phyloP scores from a whole-genome alignment of 331 rosid genomes.

The Telfairia occidentalis region DNA sequence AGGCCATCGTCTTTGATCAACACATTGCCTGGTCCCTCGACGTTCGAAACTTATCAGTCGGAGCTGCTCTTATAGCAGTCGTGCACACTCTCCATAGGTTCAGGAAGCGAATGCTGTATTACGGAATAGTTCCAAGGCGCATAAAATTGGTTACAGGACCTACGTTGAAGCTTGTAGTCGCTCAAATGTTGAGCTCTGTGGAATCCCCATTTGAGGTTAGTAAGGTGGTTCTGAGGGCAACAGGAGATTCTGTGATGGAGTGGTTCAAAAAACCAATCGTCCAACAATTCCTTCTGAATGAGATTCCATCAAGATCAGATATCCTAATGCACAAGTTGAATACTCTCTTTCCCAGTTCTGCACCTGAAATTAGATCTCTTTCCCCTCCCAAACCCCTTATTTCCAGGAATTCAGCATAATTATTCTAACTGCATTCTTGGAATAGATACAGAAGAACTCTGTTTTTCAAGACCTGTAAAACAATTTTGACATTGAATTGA shows the following conservation, averaged over 20 bases:
- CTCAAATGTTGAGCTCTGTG: constrained; percentile 73
- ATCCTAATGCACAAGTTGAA: constrained; percentile 85
- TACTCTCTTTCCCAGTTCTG: constrained; percentile 86
- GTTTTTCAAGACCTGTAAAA: not conserved
- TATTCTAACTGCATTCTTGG: not conserved
- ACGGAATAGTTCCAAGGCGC: constrained; percentile 73
- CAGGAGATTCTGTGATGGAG: constrained; percentile 87
- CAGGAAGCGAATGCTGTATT: constrained; percentile 87
- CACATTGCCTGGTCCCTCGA: constrained; percentile 95
- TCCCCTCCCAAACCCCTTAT: constrained; percentile 63
- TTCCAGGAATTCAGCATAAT: constrained; percentile 23
- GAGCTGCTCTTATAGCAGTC: constrained; percentile 74
- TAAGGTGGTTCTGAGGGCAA: constrained; percentile 85
- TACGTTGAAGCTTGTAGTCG: constrained; percentile 72
- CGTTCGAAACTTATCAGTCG: constrained; percentile 79
- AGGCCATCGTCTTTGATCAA: constrained; percentile 85
- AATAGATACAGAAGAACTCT: not conserved
- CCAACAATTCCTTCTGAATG: constrained; percentile 86
- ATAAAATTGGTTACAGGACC: constrained; percentile 82
- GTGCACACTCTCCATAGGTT: constrained; percentile 84
- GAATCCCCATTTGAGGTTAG: constrained; percentile 96
- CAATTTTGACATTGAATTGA: not conserved
- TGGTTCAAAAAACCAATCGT: constrained; percentile 93
- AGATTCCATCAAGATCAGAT: constrained; percentile 75
- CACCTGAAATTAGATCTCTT: constrained; percentile 78